Evolutionary conservation across 345 rosid species (phyloP).

Genomic region (Nephelium lappaceum): DNA sequence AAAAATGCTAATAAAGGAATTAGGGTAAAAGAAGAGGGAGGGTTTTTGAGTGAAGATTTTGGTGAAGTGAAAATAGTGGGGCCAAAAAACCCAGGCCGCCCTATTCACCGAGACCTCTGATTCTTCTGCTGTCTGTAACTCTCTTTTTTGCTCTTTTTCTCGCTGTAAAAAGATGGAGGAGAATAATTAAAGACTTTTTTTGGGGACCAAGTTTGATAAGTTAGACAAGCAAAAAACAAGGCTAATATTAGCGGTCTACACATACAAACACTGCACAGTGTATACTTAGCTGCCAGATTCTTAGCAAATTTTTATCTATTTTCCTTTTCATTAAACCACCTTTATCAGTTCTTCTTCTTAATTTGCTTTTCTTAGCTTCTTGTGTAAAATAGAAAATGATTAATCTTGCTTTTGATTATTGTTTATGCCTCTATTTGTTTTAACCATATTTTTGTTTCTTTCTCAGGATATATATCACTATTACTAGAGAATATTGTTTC

Average conservation of each 20-base stretch:
- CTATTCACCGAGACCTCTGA: background rate
- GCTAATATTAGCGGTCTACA: background rate
- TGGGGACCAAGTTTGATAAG: slow-evolving; percentile 3
- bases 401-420: background rate
- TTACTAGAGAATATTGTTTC: no score
- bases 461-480: background rate
- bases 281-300: slow-evolving; percentile 26
- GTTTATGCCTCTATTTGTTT: no score
- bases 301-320: background rate
- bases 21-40: background rate
- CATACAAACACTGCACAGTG: background rate
- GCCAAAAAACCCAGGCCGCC: slow-evolving; percentile 19
- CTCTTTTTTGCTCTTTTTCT: background rate
- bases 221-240: background rate
- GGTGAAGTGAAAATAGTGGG: slow-evolving; percentile 13
- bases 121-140: background rate
- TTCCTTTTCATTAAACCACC: background rate
- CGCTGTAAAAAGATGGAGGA: background rate
- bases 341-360: background rate
- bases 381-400: background rate
- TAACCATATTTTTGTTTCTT: background rate
- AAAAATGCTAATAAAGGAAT: background rate
- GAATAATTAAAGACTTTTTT: background rate
- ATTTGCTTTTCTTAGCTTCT: background rate
- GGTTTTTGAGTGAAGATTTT: slow-evolving; percentile 15